These are phyloP conservation scores for Peterozyma xylosa DNA, from an alignment of 805 yeast genomes.

Conservation along the genomic window DNA sequence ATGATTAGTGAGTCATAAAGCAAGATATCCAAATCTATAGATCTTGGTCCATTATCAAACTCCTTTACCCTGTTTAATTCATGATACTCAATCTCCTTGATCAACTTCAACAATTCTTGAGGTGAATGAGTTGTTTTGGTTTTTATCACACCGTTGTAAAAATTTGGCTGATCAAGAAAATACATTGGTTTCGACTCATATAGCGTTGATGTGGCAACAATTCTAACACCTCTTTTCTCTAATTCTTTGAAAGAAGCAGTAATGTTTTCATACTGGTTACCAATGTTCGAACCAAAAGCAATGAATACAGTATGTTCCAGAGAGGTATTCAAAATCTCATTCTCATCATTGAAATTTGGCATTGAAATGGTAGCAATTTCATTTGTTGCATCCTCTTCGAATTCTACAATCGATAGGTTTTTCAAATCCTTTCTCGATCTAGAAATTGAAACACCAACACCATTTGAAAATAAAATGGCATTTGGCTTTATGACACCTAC, in stretches of 20 bases:
- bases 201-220: slow-evolving; percentile 63
- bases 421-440: slow-evolving; percentile 37
- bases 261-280: slow-evolving; percentile 62
- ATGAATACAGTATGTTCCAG: slow-evolving; percentile 51
- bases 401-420: slow-evolving; percentile 13
- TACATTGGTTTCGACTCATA: slow-evolving; percentile 95
- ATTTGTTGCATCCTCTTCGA: slow-evolving; percentile 11
- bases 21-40: slow-evolving; percentile 83
- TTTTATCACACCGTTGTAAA: slow-evolving; percentile 76
- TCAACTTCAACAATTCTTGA: slow-evolving; percentile 43
- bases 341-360: slow-evolving; percentile 21
- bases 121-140: slow-evolving; percentile 61
- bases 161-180: slow-evolving; percentile 67
- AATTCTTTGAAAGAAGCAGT: slow-evolving; percentile 43
- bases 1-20: slow-evolving; percentile 56
- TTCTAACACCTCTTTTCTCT: slow-evolving; percentile 29
- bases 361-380: slow-evolving; percentile 12
- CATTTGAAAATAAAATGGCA: slow-evolving; percentile 79
- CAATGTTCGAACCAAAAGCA: slow-evolving; percentile 88
- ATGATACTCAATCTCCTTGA: slow-evolving; percentile 76
- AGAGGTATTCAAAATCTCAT: not conserved
- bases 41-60: slow-evolving; percentile 86
- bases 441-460: slow-evolving; percentile 78
- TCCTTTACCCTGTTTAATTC: slow-evolving; percentile 64
- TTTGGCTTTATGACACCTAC: slow-evolving; percentile 80